phyloP scores from a whole-genome alignment of 768 basidiomycete genomes.

The Trichaptum fuscoviolaceum region DNA sequence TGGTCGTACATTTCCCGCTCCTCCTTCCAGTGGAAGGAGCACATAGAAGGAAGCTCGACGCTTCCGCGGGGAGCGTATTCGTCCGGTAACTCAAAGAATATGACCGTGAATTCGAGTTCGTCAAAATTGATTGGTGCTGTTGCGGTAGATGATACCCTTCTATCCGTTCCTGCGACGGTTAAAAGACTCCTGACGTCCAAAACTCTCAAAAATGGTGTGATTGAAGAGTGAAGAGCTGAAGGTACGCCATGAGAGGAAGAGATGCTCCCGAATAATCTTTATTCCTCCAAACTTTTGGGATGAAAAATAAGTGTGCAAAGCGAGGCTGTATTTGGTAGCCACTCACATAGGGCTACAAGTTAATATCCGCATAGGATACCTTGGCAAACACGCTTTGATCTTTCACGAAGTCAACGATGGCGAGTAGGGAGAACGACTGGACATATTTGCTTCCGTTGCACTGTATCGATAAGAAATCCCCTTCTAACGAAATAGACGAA shows the following conservation, averaged over 20 bases:
- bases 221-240: background rate
- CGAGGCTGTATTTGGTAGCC: background rate
- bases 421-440: too few species aligned
- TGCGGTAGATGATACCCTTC: background rate
- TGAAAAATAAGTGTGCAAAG: background rate
- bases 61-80: background rate
- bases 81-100: background rate
- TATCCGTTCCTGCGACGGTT: background rate
- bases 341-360: background rate
- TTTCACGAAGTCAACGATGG: too few species aligned
- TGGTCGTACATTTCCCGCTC: background rate
- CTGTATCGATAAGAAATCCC: too few species aligned
- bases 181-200: background rate
- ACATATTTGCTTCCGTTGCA: too few species aligned
- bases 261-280: background rate
- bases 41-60: background rate
- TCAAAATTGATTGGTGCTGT: background rate
- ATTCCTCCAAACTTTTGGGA: background rate
- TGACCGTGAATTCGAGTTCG: background rate
- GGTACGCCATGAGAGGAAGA: background rate
- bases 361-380: too few species aligned
- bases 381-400: too few species aligned
- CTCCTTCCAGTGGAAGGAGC: background rate
- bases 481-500: too few species aligned
- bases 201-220: background rate